A percentile compares a stretch with the other conserved stretches of the same genome.
Conservation (phyloP, 1,284 basidiomycete genomes). For the Ganoderma lingzhi region DNA sequence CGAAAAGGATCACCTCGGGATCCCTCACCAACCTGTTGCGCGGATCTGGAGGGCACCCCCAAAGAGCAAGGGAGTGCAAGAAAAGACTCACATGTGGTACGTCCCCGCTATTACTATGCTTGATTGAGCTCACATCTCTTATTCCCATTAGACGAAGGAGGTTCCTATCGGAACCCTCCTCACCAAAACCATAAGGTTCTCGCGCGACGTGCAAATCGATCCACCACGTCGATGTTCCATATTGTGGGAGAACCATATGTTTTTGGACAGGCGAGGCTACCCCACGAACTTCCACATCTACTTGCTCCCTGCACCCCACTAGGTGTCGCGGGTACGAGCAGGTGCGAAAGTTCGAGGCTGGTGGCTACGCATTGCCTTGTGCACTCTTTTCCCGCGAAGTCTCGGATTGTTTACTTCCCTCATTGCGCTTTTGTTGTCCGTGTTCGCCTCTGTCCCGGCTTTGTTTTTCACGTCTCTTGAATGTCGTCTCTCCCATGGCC, state of each 20-base stretch:
- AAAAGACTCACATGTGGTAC: not conserved
- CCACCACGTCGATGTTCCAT: not conserved
- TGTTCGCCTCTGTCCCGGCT: not conserved
- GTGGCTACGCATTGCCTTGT: not conserved
- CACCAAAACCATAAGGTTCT: constrained; percentile 5
- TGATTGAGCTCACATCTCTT: not conserved
- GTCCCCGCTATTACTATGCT: not conserved
- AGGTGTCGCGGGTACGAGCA: not conserved
- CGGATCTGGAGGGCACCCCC: too few relatives aligned
- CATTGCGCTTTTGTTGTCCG: not conserved
- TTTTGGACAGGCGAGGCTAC: not conserved
- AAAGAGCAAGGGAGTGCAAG: not conserved
- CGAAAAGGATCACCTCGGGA: not conserved
- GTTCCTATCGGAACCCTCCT: not conserved
- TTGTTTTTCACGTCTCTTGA: too few relatives aligned
- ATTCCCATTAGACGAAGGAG: not conserved
- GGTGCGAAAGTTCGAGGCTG: not conserved
- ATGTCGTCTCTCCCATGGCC: too few relatives aligned
- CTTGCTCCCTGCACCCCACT: not conserved
- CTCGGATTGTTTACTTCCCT: too few relatives aligned
- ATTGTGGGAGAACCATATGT: not conserved
- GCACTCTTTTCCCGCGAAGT: not conserved
- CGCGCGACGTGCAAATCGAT: not conserved
- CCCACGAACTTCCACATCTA: not conserved
- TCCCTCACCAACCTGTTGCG: not conserved